Evolutionary conservation across 805 yeast species (phyloP).

Genomic region (Wickerhamomyces mucosus): DNA sequence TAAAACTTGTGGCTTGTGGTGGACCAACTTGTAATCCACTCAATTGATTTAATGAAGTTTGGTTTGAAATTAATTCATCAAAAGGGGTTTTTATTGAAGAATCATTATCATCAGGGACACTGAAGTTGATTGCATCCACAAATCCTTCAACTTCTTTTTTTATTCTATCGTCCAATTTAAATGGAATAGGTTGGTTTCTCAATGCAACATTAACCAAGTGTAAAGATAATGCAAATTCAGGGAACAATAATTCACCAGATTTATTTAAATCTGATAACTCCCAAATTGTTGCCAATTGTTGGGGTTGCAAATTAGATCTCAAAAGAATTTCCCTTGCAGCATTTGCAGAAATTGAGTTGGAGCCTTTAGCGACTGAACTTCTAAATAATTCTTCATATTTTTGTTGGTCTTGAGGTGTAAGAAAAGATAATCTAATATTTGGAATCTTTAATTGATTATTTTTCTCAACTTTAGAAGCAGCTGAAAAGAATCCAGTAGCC

Average conservation of each 20-base stretch:
- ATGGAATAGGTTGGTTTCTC: constrained; percentile 73
- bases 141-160: constrained; percentile 80
- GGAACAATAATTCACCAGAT: constrained; percentile 79
- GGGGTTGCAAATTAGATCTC: constrained; percentile 69
- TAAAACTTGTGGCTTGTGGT: constrained; percentile 19
- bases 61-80: constrained; percentile 23
- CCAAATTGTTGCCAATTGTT: constrained; percentile 81
- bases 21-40: constrained; percentile 23
- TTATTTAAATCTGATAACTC: constrained; percentile 80
- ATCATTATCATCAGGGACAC: constrained; percentile 47
- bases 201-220: constrained; percentile 74
- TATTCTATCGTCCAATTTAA: constrained; percentile 59
- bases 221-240: constrained; percentile 89
- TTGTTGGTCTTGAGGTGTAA: constrained; percentile 76
- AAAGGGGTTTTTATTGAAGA: constrained; percentile 28
- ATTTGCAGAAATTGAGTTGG: constrained; percentile 49
- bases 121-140: constrained; percentile 80
- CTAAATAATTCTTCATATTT: constrained; percentile 81
- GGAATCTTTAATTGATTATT: constrained; percentile 60
- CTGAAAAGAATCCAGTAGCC: constrained; percentile 30
- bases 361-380: constrained; percentile 53
- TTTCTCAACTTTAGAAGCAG: constrained; percentile 26
- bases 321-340: constrained; percentile 72
- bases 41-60: constrained; percentile 23
- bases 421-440: constrained; percentile 69